Percentiles rank a stretch among this genome's conserved stretches.
Conservation (phyloP, 2,329 filamentous ascomycete species). For the Metarhizium humberi region DNA sequence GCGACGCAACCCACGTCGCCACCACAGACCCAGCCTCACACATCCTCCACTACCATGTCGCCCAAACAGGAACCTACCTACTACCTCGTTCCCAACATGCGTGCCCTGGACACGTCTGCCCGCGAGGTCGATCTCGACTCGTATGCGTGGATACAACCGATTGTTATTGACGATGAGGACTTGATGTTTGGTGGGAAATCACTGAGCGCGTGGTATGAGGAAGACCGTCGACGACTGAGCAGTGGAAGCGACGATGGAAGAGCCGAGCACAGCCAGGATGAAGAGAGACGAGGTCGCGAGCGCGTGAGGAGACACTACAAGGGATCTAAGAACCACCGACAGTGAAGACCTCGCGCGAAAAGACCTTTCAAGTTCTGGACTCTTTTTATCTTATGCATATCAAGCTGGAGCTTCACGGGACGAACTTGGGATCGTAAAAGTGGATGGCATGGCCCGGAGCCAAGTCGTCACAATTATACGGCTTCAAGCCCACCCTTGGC, state of each 20-base stretch:
- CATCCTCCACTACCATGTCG: slow-evolving; percentile 6
- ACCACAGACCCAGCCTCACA: background rate
- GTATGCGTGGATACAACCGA: slow-evolving; percentile 41
- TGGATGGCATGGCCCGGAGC: background rate
- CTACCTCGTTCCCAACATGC: slow-evolving; percentile 23
- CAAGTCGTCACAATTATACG: background rate
- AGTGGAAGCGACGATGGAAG: slow-evolving; percentile 24
- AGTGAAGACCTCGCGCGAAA: background rate
- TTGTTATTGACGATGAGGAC: slow-evolving; percentile 51
- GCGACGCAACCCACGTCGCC: background rate
- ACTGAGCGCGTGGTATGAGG: slow-evolving; percentile 50
- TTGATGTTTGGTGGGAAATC: slow-evolving; percentile 52
- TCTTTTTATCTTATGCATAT: background rate
- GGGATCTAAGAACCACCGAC: background rate
- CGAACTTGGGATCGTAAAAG: no score
- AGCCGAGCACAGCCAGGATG: slow-evolving; percentile 23
- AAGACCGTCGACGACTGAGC: slow-evolving; percentile 29
- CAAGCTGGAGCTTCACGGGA: background rate
- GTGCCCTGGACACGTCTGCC: slow-evolving; percentile 22
- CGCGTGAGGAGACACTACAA: slow-evolving; percentile 18
- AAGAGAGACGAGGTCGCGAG: slow-evolving; percentile 9
- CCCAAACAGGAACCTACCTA: slow-evolving; percentile 14
- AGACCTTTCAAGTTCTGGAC: background rate
- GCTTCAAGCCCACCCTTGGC: background rate
- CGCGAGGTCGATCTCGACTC: slow-evolving; percentile 23